Evolutionary conservation across 768 basidiomycete species (phyloP).

Genomic region (Rhodotorula kratochvilovae): DNA sequence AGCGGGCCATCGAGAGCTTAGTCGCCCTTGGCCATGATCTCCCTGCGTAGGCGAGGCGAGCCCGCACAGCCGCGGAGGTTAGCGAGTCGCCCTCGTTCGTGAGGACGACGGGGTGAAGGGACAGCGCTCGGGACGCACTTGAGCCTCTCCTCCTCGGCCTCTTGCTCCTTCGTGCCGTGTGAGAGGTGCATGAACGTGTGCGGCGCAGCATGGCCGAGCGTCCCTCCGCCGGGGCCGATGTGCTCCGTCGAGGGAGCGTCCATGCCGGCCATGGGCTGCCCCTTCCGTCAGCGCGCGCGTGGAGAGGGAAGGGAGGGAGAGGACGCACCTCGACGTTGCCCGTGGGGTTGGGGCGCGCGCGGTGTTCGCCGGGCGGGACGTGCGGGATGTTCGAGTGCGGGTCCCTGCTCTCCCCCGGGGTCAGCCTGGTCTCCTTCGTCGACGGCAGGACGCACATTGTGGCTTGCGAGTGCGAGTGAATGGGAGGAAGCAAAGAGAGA

Average conservation of each 20-base stretch:
- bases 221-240: neutral
- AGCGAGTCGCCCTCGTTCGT: too few relatives aligned
- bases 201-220: neutral
- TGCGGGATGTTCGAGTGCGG: neutral
- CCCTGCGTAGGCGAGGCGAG: neutral
- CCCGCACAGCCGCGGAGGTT: too few relatives aligned
- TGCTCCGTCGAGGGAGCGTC: neutral
- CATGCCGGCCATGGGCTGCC: neutral
- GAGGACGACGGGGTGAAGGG: too few relatives aligned
- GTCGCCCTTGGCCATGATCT: conserved; percentile 1
- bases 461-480: neutral
- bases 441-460: too few relatives aligned
- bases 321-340: conserved; percentile 3
- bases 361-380: neutral
- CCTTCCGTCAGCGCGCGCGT: neutral
- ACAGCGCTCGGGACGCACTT: conserved; percentile 2
- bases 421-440: neutral
- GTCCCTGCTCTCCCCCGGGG: neutral
- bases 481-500: neutral
- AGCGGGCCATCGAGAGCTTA: neutral
- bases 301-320: neutral
- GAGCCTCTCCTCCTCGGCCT: conserved; percentile 10
- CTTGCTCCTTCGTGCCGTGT: conserved; percentile 6
- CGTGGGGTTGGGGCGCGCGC: neutral
- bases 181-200: conserved; percentile 5